These are phyloP conservation scores for Lolium multiflorum DNA, from an alignment of 176 grass and related monocot genomes.

Conservation along the genomic window DNA sequence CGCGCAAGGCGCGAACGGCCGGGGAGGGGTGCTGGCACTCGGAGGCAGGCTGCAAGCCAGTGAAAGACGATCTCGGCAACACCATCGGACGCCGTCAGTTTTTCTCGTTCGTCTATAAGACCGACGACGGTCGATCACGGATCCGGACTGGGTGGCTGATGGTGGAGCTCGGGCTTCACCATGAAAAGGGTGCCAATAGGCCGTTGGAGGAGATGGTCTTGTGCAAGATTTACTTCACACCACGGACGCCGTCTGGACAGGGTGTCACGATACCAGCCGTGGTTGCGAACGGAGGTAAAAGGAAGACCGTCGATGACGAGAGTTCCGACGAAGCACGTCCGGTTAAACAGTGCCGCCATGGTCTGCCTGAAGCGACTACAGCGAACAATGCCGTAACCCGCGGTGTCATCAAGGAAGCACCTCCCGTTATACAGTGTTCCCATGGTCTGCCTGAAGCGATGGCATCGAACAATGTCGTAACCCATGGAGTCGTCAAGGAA, in stretches of 20 bases:
- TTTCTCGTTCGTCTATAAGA: background rate
- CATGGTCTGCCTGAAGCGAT: background rate
- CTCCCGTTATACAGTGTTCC: background rate
- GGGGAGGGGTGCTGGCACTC: slow-evolving; percentile 26
- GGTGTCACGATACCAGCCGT: background rate
- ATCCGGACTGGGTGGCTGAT: slow-evolving; percentile 32
- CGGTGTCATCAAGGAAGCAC: background rate
- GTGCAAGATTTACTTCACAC: slow-evolving; percentile 2
- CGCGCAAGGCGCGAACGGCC: background rate
- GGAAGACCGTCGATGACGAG: background rate
- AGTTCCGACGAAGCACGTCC: background rate
- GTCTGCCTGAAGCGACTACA: background rate
- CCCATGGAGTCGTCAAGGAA: background rate
- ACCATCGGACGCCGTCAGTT: background rate
- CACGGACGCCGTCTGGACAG: background rate
- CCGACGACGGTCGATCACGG: background rate
- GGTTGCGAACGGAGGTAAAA: background rate
- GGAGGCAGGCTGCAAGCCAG: slow-evolving; percentile 5
- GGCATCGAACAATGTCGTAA: background rate
- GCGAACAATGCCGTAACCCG: background rate
- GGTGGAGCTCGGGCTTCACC: slow-evolving; percentile 10
- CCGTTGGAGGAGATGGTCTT: background rate
- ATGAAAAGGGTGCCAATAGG: background rate
- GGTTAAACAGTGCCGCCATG: background rate
- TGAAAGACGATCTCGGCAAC: background rate